Base-by-base conservation (phyloP, 139 green algal genomes). In the Chlamydomonas incerta region DNA sequence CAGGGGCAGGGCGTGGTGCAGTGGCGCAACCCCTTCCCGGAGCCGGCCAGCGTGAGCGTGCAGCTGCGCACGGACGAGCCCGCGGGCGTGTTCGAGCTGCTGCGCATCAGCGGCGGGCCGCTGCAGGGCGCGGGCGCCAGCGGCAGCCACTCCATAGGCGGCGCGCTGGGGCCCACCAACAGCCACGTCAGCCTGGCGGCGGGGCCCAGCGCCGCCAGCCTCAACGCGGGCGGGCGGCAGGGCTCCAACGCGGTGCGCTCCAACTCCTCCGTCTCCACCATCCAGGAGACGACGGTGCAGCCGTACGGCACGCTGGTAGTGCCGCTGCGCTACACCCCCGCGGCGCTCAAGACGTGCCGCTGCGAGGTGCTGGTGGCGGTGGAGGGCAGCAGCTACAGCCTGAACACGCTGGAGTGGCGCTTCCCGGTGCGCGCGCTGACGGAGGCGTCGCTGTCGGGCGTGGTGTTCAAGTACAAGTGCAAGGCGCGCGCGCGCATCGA, bases 1-100 rank as follows among this genome's bases (percentile, higher is more conserved):
- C 60, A 80, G 41, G 55, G 60, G 50, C 73, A 58, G 34, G 37
- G 15, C 11, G 18, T 87, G 31, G 60, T 93, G 33, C 71, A 24
- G 34, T 95, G 90, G 83, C 68, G 69, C 33, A 95, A 95, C 80
- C 92, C 92, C 52, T 95, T 95, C 81, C 65, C 87, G 0, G 35
- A 81, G 60, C 20, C 81, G 0, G 82, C 88, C 60, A 85, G 41
- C 24, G 69, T 92, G 52, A 60, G 24, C 33, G 35, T 92, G 24
- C 37, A 37, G 52, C 50, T 88, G 2, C 23, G 20, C 6, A 81
- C 74, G 20, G 65, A 63, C 35, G 76, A 74, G 37, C 72, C 85
- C 0, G 55, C n/a, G 0, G 71, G 70, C 35, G 75, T 75, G n/a
- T 85, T 89, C 57, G 55, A 80, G 55, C 66, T 88, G 34, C 35